These are phyloP conservation scores for Neurospora sp. DNA, from an alignment of 495 filamentous ascomycete species.

Conservation along the genomic window DNA sequence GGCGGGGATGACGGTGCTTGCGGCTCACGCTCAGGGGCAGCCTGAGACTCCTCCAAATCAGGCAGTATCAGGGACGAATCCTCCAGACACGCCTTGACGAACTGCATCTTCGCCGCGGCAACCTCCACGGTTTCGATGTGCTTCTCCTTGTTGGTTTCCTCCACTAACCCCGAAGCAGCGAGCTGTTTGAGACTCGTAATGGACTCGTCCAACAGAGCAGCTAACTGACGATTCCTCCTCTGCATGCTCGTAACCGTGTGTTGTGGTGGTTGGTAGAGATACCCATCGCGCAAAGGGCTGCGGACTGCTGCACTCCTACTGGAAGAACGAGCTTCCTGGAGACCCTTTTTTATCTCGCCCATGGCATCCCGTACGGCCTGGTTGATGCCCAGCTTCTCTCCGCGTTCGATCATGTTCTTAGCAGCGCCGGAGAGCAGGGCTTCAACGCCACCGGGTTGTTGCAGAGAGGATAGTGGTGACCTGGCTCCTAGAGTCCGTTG, in stretches of 20 bases:
- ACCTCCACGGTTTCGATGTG: constrained; percentile 45
- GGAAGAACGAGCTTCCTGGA: constrained; percentile 33
- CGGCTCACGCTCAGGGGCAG: not conserved
- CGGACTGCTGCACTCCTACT: constrained; percentile 13
- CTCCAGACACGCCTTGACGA: constrained; percentile 67
- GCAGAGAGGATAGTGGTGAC: constrained; percentile 44
- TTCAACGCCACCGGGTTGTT: constrained; percentile 60
- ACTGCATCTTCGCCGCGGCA: constrained; percentile 63
- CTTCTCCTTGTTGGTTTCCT: constrained; percentile 16
- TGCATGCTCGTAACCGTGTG: constrained; percentile 44
- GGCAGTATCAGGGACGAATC: constrained; percentile 50
- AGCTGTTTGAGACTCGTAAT: constrained; percentile 54
- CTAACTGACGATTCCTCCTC: constrained; percentile 61
- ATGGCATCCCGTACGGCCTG: constrained; percentile 85
- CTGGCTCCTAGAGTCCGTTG: constrained; percentile 27
- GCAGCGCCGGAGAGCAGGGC: constrained; percentile 77
- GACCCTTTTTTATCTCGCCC: constrained; percentile 55
- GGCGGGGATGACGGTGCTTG: not conserved
- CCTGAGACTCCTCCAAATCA: constrained; percentile 24
- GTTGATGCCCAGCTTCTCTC: constrained; percentile 81
- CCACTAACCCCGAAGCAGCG: constrained; percentile 24
- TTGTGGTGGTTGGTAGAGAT: not conserved
- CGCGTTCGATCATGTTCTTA: constrained; percentile 66
- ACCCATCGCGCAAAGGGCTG: constrained; percentile 3
- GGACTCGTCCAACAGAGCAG: constrained; percentile 59